phyloP scores from a whole-genome alignment of 2,329 filamentous ascomycete species.

The Ophiostoma perfectum region DNA sequence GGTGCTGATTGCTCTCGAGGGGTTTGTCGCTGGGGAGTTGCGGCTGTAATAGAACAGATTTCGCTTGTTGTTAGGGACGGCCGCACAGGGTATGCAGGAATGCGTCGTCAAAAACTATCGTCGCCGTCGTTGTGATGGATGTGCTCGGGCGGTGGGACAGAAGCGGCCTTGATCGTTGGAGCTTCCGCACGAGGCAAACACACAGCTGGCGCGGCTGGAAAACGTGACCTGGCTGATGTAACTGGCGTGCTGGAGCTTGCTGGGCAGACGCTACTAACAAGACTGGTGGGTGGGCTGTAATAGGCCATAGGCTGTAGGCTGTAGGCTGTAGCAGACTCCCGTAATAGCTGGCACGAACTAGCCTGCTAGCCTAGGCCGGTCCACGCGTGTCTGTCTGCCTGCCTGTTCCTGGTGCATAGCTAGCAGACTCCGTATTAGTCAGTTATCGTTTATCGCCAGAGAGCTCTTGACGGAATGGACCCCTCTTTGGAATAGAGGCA shows the following conservation, averaged over 20 bases:
- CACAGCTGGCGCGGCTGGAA: conserved; percentile 35
- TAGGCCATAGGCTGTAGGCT: not conserved
- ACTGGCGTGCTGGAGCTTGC: conserved; percentile 3
- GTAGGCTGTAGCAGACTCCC: not conserved
- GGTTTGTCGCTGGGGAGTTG: not conserved
- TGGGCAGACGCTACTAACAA: too few species aligned
- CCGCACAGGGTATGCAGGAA: not conserved
- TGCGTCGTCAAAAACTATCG: not conserved
- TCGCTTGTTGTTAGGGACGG: too few species aligned
- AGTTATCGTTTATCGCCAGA: not conserved
- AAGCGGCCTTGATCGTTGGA: conserved; percentile 8
- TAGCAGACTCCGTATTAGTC: conserved; percentile 8
- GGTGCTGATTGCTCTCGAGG: not conserved
- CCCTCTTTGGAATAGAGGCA: conserved; percentile 18
- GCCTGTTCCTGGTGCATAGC: conserved; percentile 9
- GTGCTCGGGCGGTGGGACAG: conserved; percentile 12
- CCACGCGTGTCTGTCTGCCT: conserved; percentile 23
- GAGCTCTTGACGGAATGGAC: conserved; percentile 12
- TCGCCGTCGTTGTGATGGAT: conserved; percentile 14
- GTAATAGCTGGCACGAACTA: too few species aligned
- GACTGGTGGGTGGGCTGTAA: not conserved
- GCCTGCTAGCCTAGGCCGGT: conserved; percentile 6
- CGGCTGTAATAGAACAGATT: too few species aligned
- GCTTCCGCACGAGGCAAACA: conserved; percentile 32
- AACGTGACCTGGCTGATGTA: conserved; percentile 25